Conservation (phyloP, 352 stramenopile genomes). For the Thalassiosira hispida region DNA sequence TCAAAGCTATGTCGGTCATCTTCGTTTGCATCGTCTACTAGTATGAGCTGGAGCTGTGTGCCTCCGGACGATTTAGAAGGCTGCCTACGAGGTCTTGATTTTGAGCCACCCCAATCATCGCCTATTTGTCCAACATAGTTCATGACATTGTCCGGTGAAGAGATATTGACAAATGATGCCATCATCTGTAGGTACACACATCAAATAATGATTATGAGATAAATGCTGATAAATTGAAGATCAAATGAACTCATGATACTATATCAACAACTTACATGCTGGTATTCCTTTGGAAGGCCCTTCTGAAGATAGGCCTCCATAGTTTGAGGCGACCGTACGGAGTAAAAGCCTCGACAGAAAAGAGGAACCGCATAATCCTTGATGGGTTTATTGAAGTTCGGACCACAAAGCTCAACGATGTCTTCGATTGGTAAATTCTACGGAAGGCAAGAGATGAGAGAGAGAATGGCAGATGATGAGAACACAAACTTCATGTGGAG, state of each 20-base stretch:
- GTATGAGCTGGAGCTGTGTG: neutral
- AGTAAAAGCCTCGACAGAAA: neutral
- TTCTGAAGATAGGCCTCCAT: constrained; percentile 7
- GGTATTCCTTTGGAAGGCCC: constrained; percentile 3
- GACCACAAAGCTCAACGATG: neutral
- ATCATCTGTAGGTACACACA: neutral
- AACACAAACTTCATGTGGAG: neutral
- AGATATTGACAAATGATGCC: neutral
- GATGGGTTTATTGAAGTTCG: neutral
- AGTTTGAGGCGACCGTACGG: neutral
- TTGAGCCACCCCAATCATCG: no score
- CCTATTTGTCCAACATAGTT: neutral
- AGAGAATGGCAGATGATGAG: neutral
- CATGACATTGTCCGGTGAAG: neutral
- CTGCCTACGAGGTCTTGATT: neutral
- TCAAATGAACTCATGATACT: neutral
- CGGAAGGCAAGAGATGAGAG: neutral
- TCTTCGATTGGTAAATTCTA: constrained; percentile 1
- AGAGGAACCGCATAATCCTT: neutral
- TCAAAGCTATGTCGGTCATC: neutral
- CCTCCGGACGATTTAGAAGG: neutral
- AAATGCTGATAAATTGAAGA: no score
- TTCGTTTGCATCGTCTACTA: neutral
- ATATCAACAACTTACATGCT: constrained; percentile 5
- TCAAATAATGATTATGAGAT: no score